Conservation (phyloP, 495 filamentous ascomycete species). For the Penicillium crystallinum region DNA sequence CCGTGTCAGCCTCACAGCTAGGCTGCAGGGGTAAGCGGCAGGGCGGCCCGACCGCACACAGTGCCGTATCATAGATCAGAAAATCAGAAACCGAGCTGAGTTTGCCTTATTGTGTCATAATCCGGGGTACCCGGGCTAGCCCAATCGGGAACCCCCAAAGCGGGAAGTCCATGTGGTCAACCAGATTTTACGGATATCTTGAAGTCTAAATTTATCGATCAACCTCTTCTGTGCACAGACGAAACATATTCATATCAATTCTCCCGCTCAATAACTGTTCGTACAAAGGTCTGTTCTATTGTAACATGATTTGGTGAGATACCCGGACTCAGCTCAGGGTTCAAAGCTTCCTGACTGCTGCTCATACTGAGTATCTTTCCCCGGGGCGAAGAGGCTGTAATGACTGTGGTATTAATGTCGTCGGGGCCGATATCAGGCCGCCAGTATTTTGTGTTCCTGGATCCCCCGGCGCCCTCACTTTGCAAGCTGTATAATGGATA, state of each 20-base stretch:
- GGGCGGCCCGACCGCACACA: too few species aligned
- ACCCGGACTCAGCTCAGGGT: slow-evolving; percentile 1
- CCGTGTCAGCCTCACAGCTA: not conserved
- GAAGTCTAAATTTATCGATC: not conserved
- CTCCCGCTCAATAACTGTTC: not conserved
- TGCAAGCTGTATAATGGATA: slow-evolving; percentile 5
- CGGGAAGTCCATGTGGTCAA: not conserved
- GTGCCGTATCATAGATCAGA: not conserved
- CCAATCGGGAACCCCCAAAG: not conserved
- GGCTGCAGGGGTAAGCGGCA: not conserved
- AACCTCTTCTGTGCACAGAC: not conserved
- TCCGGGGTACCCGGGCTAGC: not conserved
- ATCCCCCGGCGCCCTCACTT: not conserved
- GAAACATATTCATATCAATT: not conserved
- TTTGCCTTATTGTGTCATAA: not conserved
- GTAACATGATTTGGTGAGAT: not conserved
- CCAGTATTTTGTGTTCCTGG: slow-evolving; percentile 7
- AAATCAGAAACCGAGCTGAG: not conserved
- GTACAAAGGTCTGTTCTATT: slow-evolving; percentile 7
- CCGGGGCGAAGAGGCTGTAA: slow-evolving; percentile 3
- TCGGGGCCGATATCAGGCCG: slow-evolving; percentile 10
- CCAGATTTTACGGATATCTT: not conserved
- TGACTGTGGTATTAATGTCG: slow-evolving; percentile 2
- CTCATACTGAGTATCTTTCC: not conserved
- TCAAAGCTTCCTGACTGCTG: slow-evolving; percentile 13